These are phyloP conservation scores for Ceratopteris richardii DNA, from an alignment of 75 land plant genomes.

Conservation along the genomic window DNA sequence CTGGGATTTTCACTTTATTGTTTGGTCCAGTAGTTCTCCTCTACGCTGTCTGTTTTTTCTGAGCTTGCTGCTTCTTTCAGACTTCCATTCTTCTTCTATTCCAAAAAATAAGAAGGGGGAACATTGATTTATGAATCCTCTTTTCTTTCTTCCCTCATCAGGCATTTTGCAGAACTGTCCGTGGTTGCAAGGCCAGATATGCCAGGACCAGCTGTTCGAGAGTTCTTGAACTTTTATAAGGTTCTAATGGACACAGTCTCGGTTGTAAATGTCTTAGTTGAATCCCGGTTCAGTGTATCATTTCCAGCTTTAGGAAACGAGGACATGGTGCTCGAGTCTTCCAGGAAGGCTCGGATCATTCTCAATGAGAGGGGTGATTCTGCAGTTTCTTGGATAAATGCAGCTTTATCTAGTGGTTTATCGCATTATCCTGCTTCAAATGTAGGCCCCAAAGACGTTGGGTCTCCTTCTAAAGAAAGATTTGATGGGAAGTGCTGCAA, in stretches of 20 bases:
- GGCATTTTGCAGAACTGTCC: conserved; percentile 81
- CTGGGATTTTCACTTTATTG: too few relatives aligned
- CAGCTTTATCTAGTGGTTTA: conserved; percentile 78
- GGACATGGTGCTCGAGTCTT: not conserved
- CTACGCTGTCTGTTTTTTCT: too few relatives aligned
- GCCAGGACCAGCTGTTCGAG: conserved; percentile 72
- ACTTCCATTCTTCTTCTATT: too few relatives aligned
- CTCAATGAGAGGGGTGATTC: conserved; percentile 17
- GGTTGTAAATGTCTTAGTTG: conserved; percentile 42
- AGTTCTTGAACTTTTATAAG: conserved; percentile 59
- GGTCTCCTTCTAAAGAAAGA: conserved; percentile 7
- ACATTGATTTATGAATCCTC: too few relatives aligned
- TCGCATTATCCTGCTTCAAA: conserved; percentile 47
- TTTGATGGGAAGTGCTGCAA: conserved; percentile 5
- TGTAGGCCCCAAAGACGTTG: conserved; percentile 2
- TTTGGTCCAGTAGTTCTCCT: too few relatives aligned
- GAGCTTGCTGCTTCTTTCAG: too few relatives aligned
- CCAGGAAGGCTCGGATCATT: conserved; percentile 25
- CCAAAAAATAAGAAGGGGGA: too few relatives aligned
- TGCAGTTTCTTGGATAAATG: conserved; percentile 66
- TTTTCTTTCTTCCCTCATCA: conserved; percentile 16
- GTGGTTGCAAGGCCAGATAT: conserved; percentile 43
- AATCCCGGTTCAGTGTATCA: not conserved
- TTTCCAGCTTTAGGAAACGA: not conserved
- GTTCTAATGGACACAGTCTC: conserved; percentile 28